Conservation (phyloP, 139 green algal species). For the Chara braunii region DNA sequence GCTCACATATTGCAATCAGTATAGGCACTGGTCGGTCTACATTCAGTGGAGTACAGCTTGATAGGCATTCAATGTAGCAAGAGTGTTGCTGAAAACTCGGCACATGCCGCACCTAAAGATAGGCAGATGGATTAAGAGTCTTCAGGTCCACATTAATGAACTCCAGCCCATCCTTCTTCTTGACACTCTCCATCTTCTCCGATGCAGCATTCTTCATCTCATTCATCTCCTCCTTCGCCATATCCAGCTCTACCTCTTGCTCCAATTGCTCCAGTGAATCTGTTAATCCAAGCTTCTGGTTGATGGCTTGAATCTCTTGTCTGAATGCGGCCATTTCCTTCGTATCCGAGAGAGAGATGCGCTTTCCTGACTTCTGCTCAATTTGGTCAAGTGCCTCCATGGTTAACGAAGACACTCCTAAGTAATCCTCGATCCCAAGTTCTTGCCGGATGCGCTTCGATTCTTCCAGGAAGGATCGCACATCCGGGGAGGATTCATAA, state of each 20-base stretch:
- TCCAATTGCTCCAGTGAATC: constrained; percentile 2
- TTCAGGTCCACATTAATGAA: not conserved
- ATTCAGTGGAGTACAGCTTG: too few relatives aligned
- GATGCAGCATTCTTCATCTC: not conserved
- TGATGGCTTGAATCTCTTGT: constrained; percentile 1
- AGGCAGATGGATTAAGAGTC: not conserved
- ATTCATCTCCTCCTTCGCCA: constrained; percentile 7
- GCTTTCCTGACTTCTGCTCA: constrained; percentile 15
- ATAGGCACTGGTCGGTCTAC: too few relatives aligned
- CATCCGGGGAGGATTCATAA: constrained; percentile 3
- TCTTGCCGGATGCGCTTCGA: not conserved
- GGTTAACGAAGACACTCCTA: not conserved
- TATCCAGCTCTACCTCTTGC: not conserved
- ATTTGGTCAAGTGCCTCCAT: not conserved
- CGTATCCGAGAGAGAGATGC: not conserved
- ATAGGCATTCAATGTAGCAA: too few relatives aligned
- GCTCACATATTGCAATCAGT: too few relatives aligned
- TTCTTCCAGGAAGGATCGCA: constrained; percentile 8
- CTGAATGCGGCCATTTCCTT: constrained; percentile 2
- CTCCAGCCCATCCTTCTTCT: constrained; percentile 5
- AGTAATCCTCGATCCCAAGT: constrained; percentile 5
- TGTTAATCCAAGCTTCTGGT: constrained; percentile 1
- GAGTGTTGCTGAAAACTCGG: too few relatives aligned
- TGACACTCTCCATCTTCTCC: constrained; percentile 4
- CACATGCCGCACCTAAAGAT: too few relatives aligned